Percentiles rank a stretch among this genome's conserved stretches.
Conservation (phyloP, 2,329 filamentous ascomycete genomes). For the Talaromyces sp. region DNA sequence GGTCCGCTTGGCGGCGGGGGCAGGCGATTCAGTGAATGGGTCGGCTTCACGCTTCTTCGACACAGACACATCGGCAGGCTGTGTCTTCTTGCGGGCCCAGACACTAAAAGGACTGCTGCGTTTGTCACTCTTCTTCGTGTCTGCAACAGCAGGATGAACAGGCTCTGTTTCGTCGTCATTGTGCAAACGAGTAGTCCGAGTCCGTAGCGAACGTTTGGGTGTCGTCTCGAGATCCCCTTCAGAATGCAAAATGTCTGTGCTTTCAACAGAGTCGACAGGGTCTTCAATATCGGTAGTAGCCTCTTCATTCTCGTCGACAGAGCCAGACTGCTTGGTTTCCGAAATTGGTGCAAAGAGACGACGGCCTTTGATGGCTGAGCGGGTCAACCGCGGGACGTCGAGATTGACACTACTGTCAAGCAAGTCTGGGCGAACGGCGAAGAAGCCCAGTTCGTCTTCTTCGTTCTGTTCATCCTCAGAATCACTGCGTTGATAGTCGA, state of each 20-base stretch:
- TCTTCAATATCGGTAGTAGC: conserved; percentile 55
- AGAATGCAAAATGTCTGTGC: conserved; percentile 23
- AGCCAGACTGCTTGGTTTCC: conserved; percentile 37
- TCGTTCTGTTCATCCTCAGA: conserved; percentile 40
- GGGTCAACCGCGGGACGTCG: conserved; percentile 51
- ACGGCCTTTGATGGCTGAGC: conserved; percentile 58
- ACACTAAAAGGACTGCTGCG: conserved; percentile 40
- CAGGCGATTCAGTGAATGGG: conserved; percentile 25
- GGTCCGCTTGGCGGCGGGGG: conserved; percentile 32
- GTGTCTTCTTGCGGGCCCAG: conserved; percentile 40
- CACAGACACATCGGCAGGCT: conserved; percentile 24
- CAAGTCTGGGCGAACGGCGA: conserved; percentile 40
- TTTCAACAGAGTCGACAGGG: conserved; percentile 22
- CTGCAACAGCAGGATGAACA: conserved; percentile 18
- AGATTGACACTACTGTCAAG: conserved; percentile 29
- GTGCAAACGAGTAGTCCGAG: conserved; percentile 28
- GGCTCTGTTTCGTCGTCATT: conserved; percentile 26
- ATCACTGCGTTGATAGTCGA: conserved; percentile 40
- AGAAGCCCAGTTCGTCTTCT: conserved; percentile 39
- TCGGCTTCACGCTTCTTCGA: conserved; percentile 38
- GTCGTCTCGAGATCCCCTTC: conserved; percentile 26
- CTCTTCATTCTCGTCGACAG: conserved; percentile 48
- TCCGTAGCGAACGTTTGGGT: conserved; percentile 32
- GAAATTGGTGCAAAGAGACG: conserved; percentile 51
- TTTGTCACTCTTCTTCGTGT: conserved; percentile 27